Base-by-base conservation (phyloP, 768 basidiomycete genomes). In the Sporobolomyces phaffii region DNA sequence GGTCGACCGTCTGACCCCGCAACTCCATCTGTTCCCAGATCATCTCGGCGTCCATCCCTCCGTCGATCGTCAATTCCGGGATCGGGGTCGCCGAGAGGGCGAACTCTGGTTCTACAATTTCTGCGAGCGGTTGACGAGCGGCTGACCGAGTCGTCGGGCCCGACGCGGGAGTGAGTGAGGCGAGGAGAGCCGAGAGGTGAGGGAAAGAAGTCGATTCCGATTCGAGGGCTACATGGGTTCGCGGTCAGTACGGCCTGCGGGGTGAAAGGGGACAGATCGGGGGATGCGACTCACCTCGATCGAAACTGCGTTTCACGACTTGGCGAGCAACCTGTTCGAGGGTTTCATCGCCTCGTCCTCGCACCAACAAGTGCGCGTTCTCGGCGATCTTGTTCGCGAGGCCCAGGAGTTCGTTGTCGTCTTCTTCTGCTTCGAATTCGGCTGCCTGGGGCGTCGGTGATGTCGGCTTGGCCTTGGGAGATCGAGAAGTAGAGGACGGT, bases 11-110 rank as follows among this genome's bases (percentile, higher is more conserved):
- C 67, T 84, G 83, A 20, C 86, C 81, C 48, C 90, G 81, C 60
- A 99, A 80, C 75, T 98, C 94, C 60, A 98, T 77, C 79, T 99
- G 94, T 44, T 86, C 87, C 94, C 94, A 99, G 31, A 97, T 80
- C 77, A 94, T 92, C 62, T 90, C 89, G 28, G 84, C 82, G 72
- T 86, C 87, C 84, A 96, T 86, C 22, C 83, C 86, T 45, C 24
- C 56, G 24, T 73, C 72, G 41, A 64, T 69, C n/a, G 68, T 68
- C 24, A 99, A 82, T 40, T 83, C 83, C 10, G 84, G 80, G 4
- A 97, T 77, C 9, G 92, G 92, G 1, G 94, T 96, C 29, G 75
- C 76, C 1, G 71, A 53, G 43, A 80, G 72, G 18, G 52, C 43
- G 26, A 67, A 51, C 1, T 57, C 49, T 3, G 72, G 53, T 3